Evolutionary conservation across 2,329 filamentous ascomycete species (phyloP).

Genomic region (Colletotrichum echinochloae): DNA sequence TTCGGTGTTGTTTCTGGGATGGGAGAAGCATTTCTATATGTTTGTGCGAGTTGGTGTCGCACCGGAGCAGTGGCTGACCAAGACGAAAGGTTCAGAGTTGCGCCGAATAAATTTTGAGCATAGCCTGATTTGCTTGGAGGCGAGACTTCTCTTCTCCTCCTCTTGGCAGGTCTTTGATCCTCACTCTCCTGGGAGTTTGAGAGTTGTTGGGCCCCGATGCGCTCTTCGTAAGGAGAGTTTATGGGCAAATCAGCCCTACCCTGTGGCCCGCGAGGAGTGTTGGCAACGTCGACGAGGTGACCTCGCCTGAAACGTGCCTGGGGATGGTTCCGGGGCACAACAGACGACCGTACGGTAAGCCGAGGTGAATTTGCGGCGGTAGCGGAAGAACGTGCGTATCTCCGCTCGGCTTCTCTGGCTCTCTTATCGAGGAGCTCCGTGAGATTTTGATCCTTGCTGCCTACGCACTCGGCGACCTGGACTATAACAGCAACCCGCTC

Average conservation of each 20-base stretch:
- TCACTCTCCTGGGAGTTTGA: constrained; percentile 43
- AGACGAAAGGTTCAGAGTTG: constrained; percentile 54
- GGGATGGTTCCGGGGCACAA: constrained; percentile 40
- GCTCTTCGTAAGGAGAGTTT: constrained; percentile 75
- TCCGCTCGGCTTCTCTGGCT: constrained; percentile 65
- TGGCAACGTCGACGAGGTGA: constrained; percentile 65
- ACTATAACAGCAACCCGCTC: constrained; percentile 82
- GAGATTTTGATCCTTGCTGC: constrained; percentile 80
- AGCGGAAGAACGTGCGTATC: constrained; percentile 52
- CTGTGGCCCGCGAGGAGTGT: constrained; percentile 64
- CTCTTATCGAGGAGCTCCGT: constrained; percentile 80
- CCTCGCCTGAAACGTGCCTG: constrained; percentile 51
- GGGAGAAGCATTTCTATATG: background rate
- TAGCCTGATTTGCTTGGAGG: constrained; percentile 61
- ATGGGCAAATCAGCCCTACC: constrained; percentile 63
- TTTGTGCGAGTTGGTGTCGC: constrained; percentile 12
- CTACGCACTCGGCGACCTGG: constrained; percentile 82
- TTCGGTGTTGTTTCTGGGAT: background rate
- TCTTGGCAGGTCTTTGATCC: constrained; percentile 52
- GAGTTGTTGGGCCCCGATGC: constrained; percentile 51
- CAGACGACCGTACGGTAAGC: constrained; percentile 39
- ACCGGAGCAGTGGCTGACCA: constrained; percentile 31
- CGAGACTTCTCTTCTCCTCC: constrained; percentile 52
- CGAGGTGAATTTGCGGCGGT: constrained; percentile 44
- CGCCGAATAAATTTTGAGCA: constrained; percentile 63